phyloP scores from a whole-genome alignment of 257 asterid genomes.

The Orobanche coerulescens region DNA sequence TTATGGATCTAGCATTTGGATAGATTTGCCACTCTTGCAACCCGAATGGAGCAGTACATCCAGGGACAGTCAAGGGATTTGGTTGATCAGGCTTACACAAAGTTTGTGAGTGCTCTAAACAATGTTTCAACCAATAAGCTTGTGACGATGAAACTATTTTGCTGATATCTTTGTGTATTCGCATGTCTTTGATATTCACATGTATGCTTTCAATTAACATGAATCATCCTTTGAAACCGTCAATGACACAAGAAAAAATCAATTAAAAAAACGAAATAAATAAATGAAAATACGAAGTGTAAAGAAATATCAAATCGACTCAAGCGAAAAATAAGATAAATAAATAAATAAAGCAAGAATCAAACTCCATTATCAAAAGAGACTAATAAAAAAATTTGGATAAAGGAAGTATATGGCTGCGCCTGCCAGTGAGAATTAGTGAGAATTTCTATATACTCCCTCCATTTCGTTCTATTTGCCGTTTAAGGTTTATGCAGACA shows the following conservation, averaged over 20 bases:
- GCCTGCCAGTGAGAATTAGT: neutral
- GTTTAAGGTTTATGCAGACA: too few species aligned
- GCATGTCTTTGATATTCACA: neutral
- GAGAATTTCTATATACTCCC: neutral
- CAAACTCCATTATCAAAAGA: neutral
- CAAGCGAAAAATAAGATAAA: too few species aligned
- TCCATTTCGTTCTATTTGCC: too few species aligned
- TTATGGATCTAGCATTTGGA: constrained; percentile 21
- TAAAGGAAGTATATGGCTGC: neutral
- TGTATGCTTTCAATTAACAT: neutral
- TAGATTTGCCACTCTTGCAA: constrained; percentile 89
- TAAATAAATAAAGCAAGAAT: too few species aligned
- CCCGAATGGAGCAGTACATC: constrained; percentile 98
- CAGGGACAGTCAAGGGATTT: constrained; percentile 97
- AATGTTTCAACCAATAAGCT: neutral
- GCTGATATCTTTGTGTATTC: constrained; percentile 8
- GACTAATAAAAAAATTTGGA: neutral
- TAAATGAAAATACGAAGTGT: too few species aligned
- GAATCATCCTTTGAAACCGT: too few species aligned
- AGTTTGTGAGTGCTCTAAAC: constrained; percentile 52
- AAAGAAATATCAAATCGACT: too few species aligned
- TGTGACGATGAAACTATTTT: constrained; percentile 7
- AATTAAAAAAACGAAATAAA: too few species aligned
- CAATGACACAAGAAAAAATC: too few species aligned
- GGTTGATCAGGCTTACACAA: constrained; percentile 95